Base-by-base conservation (phyloP, 306 rosid species). In the Cajanus cajan region DNA sequence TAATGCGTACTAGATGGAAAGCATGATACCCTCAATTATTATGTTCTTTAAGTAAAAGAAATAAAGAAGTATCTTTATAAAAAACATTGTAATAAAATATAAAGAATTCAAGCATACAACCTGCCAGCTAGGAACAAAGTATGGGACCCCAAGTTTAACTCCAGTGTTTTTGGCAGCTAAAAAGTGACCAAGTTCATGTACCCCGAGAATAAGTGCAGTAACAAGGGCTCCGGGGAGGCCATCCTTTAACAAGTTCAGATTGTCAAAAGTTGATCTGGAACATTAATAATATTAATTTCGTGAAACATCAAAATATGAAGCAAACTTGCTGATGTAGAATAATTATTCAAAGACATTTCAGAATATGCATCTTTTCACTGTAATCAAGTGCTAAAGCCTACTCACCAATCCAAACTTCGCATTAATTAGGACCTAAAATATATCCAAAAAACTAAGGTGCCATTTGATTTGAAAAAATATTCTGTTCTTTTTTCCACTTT, bases 71-170 rank as follows among this genome's bases (percentile, higher is more conserved):
- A 57, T 45, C 51, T 25, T 36, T 7, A 48, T 31, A 24, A 21
- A 69, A 79, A 67, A 62, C 11, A n/a, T 58, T 6, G 50, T 57
- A 76, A 59, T 51, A 15, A 15, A 54, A 54, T 78, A 82, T 31
- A 39, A 65, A 67, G 77, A 68, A 19, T 65, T 68, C 31, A 70
- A 22, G 83, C 79, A 66, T 24, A 63, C 73, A 83, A 96, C 99
- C 98, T 96, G 99, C 99, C 99, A 96, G 84, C 99, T 96, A 65
- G 99, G 99, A 76, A 96, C 92, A 69, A 96, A 90, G 88, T 72
- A 93, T 16, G 99, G 98, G 78, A 96, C 88, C 77, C 96, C 98
- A 82, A 96, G 97, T 87, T 90, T 89, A 39, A 96, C 84, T 82
- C 93, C 96, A 14, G 70, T 51, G 62, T 76, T 77, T 22, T 82